Evolutionary conservation across 805 yeast genomes (phyloP).

Genomic region (Starmerella bombi): DNA sequence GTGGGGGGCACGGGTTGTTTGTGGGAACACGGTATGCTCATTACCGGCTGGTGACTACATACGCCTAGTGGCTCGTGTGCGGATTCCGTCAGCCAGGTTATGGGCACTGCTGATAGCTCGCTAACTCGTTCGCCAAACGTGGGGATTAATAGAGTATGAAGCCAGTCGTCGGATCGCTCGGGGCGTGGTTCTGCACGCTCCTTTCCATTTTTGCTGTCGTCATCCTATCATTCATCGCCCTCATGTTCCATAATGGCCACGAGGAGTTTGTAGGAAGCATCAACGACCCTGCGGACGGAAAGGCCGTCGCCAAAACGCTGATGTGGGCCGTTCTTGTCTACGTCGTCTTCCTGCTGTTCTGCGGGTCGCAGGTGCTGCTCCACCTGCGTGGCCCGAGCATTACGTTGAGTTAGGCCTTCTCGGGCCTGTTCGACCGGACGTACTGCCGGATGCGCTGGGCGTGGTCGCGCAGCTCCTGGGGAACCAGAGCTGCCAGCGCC

Average conservation of each 20-base stretch:
- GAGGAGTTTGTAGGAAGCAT: conserved; percentile 89
- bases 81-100: too few relatives aligned
- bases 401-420: conserved; percentile 29
- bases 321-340: conserved; percentile 82
- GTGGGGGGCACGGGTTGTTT: too few relatives aligned
- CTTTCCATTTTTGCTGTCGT: conserved; percentile 85
- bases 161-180: conserved; percentile 24
- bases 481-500: conserved; percentile 17
- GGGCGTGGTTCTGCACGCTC: conserved; percentile 92
- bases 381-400: conserved; percentile 54
- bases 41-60: too few relatives aligned
- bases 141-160: too few relatives aligned
- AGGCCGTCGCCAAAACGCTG: conserved; percentile 83
- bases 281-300: conserved; percentile 84
- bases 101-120: too few relatives aligned
- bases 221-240: conserved; percentile 73
- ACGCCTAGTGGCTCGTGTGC: too few relatives aligned
- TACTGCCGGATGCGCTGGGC: conserved; percentile 9
- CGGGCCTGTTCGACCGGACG: background rate
- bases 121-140: too few relatives aligned
- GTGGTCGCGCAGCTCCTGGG: conserved; percentile 15
- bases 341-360: conserved; percentile 64
- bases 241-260: conserved; percentile 63
- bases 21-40: too few relatives aligned
- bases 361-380: conserved; percentile 72